phyloP scores from a whole-genome alignment of 371 early-diverging fungal species.

The Gilbertella persicaria region DNA sequence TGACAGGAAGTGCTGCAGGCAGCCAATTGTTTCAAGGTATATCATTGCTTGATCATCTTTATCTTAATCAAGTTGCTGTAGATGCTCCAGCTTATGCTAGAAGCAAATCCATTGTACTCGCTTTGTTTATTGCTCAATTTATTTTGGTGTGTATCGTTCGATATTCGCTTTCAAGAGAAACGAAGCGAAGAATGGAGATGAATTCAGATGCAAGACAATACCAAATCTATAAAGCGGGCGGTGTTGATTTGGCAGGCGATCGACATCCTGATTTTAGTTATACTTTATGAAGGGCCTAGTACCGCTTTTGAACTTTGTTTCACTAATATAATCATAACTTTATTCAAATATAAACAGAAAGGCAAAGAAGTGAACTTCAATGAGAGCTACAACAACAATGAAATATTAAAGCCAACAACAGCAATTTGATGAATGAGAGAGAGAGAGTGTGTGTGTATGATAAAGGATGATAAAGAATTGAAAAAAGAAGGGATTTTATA shows the following conservation, averaged over 20 bases:
- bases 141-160: slow-evolving; percentile 26
- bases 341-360: no score
- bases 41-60: background rate
- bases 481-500: no score
- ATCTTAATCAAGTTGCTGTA: background rate
- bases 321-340: no score
- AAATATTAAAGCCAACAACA: no score
- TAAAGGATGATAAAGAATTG: no score
- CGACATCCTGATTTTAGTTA: slow-evolving; percentile 47
- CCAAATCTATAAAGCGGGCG: slow-evolving; percentile 36
- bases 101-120: slow-evolving; percentile 25
- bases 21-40: slow-evolving; percentile 40
- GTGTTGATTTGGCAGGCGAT: slow-evolving; percentile 45
- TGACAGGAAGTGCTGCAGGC: slow-evolving; percentile 41
- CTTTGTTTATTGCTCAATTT: slow-evolving; percentile 29
- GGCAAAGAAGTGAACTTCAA: no score
- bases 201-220: slow-evolving; percentile 23
- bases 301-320: background rate
- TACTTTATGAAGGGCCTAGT: background rate
- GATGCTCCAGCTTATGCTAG: background rate
- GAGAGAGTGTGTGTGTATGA: no score
- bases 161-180: slow-evolving; percentile 27
- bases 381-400: no score
- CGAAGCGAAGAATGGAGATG: slow-evolving; percentile 25
- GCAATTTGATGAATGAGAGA: no score